Evolutionary conservation across 2,329 filamentous ascomycete genomes (phyloP), one percentile per base, ranked within the genome.

Genomic region (Coniochaeta sp.): DNA sequence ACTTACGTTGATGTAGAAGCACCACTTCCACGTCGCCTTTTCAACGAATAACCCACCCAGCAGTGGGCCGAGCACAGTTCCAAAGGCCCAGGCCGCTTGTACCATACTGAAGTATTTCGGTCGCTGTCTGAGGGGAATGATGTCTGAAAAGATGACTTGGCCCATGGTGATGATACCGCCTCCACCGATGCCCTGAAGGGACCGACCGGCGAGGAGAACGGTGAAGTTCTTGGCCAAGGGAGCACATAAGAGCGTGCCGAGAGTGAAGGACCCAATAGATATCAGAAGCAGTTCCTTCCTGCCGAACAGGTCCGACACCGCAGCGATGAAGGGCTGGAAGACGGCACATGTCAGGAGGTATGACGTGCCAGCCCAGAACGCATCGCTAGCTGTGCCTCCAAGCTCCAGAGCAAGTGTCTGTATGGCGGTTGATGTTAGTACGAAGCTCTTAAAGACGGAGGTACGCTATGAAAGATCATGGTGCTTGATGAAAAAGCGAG

Each of bases 341-440:
- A 71, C 68, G 14, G 72, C 68, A 16, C 64, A 68, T 4, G 69
- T 60, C 12, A 78, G 61, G 0, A 79, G 66, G 53, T 77, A 79
- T 3, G 70, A 67, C 1, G 74, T 72, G 2, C 71, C 74, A 12
- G 73, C 67, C 77, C 77, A 80, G 52, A 78, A 72, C 0, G 70
- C 65, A 46, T 69, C 65, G 9, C 65, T 61, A 30, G 70, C 56
- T 55, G 64, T 53, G 52, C 67, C 59, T 42, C 65, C 48, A 22
- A 73, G 58, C 55, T 68, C 55, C 14, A 60, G 45, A 35, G 70
- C 60, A 57, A 76, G 57, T 57, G 60, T 61, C 56, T 65, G 48
- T 57, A 24, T 3, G 10, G 18, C 26, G 4, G 7, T 31, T 28
- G 28, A 38, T 18, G 20, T 42, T 24, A 42, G 38, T 26, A n/a